Evolutionary conservation across 257 asterid genomes (phyloP), one percentile per base, ranked within the genome.

Genomic region (Forsythia viridissima): DNA sequence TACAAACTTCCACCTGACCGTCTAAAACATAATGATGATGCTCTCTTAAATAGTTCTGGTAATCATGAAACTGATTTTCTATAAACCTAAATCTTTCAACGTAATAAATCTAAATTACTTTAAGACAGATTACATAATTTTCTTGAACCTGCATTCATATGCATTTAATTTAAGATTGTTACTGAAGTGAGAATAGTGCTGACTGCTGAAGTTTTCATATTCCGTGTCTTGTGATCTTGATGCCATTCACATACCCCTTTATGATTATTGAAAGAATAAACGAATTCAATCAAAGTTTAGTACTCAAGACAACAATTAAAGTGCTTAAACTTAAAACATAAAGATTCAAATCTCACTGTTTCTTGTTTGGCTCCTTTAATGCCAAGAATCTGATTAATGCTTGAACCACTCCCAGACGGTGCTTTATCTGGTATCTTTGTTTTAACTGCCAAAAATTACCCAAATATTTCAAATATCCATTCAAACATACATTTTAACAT

Each of bases 361-460:
- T 89, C 93, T 76, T 87, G 89, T 67, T 81, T 87, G 75, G 93
- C 92, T 83, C 93, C 91, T 87, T 89, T 89, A 68, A 89, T 89
- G 73, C 93, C 93, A 71, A 89, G 92, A 75, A 89, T 89, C 84
- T 89, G 93, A 81, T 86, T 89, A 18, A 89, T 30, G 76, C 93
- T 87, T 3, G 92, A 89, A 68, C 93, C 93, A 52, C 69, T 81
- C 71, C 59, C 80, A 21, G 80, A 79, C 16, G 89, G 88, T 15
- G 88, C 90, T 78, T 78, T 84, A 81, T 86, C 93, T 10, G 91
- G 89, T 51, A 74, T 30, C 34, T 30, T 30, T 30, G 34, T 30
- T 30, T 30, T 30, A 30, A 30, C 34, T 30, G 34, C 34, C 34
- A 30, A 0, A 30, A 30, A 30, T 30, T 30, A 30, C 34, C 34